phyloP scores from a whole-genome alignment of 345 rosid genomes.

The Bruguiera gymnorhiza region DNA sequence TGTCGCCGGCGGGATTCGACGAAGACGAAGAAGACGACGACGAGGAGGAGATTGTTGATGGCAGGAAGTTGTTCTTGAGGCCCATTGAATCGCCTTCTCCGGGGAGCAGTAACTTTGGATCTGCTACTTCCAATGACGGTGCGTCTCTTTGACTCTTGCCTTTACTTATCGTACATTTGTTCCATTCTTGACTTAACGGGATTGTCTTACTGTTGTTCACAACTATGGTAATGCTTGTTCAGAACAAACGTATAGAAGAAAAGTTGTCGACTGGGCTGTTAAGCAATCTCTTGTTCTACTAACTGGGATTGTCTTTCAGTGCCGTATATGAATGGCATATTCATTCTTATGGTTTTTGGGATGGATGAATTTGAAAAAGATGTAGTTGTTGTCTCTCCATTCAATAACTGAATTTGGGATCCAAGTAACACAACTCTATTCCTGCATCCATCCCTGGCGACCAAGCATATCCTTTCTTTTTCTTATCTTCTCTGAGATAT shows the following conservation, averaged over 20 bases:
- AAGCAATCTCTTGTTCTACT: not conserved
- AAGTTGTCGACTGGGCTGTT: not conserved
- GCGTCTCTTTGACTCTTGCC: slow-evolving; percentile 1
- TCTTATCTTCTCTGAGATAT: too few relatives aligned
- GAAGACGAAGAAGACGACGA: slow-evolving; percentile 31
- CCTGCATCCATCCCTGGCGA: too few relatives aligned
- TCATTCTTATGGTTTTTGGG: too few relatives aligned
- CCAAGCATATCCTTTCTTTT: too few relatives aligned
- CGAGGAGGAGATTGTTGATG: slow-evolving; percentile 5
- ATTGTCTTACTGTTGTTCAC: not conserved
- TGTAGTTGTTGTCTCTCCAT: too few relatives aligned
- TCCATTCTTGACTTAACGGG: not conserved
- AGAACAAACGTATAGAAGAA: too few relatives aligned
- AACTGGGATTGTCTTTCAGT: too few relatives aligned
- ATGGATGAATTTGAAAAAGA: too few relatives aligned
- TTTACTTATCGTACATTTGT: not conserved
- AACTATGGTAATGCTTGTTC: not conserved
- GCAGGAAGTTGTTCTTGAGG: slow-evolving; percentile 51
- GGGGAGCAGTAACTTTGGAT: slow-evolving; percentile 62
- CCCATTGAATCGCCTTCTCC: slow-evolving; percentile 75
- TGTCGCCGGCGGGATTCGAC: slow-evolving; percentile 19
- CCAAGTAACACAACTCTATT: too few relatives aligned
- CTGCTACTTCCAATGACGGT: slow-evolving; percentile 79
- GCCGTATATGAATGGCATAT: too few relatives aligned
- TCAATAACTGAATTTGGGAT: too few relatives aligned